A percentile compares a stretch with the other conserved stretches of the same genome.
Conservation (phyloP, 2,329 filamentous ascomycete species). For the Coniochaeta sp. region DNA sequence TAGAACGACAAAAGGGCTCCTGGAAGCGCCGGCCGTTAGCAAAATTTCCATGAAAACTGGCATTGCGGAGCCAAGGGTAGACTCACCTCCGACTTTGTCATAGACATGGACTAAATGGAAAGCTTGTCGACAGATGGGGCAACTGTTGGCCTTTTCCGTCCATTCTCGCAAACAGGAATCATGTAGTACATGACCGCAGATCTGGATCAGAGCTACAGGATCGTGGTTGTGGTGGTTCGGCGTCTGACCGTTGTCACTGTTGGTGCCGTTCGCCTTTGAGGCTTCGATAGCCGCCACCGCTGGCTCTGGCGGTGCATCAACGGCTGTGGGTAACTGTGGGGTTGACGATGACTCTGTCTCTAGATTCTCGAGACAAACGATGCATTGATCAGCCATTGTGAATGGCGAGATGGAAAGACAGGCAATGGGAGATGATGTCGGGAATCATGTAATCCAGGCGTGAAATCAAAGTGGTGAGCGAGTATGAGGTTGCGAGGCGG, state of each 20-base stretch:
- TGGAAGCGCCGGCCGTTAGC: constrained; percentile 19
- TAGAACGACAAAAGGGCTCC: constrained; percentile 51
- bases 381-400: constrained; percentile 57
- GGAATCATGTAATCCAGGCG: constrained; percentile 34
- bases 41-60: background rate
- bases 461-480: background rate
- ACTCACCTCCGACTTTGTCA: constrained; percentile 69
- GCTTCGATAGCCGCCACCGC: constrained; percentile 1
- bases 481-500: background rate
- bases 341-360: constrained; percentile 18
- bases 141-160: constrained; percentile 96
- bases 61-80: background rate
- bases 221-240: constrained; percentile 14
- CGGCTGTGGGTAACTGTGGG: constrained; percentile 6
- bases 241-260: constrained; percentile 7
- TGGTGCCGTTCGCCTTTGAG: background rate
- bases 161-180: constrained; percentile 88
- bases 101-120: constrained; percentile 89
- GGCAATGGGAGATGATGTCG: constrained; percentile 23
- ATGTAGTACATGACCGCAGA: constrained; percentile 88
- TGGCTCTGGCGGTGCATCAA: constrained; percentile 4
- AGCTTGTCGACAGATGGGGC: constrained; percentile 86
- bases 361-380: constrained; percentile 61
- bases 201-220: constrained; percentile 51
- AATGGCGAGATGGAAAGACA: constrained; percentile 25